Evolutionary conservation across 306 rosid genomes (phyloP), one percentile per base, ranked within the genome.

Genomic region (Aeschynomene evenia): DNA sequence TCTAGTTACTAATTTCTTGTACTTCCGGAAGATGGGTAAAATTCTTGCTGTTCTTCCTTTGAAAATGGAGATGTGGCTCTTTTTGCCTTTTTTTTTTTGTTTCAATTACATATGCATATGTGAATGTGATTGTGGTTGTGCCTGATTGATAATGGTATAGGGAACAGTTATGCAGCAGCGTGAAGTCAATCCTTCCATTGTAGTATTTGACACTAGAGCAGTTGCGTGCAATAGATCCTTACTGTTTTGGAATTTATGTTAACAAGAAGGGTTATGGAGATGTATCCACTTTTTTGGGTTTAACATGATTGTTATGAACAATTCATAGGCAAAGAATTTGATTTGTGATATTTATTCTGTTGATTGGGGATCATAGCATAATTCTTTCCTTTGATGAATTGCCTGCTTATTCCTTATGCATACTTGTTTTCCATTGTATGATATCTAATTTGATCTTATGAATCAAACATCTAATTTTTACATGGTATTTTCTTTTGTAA

Each of bases 1-100:
- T 21, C 93, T 94, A 57, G 10, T 94, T 70, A 94, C 97, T 24
- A 94, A 94, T 82, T 94, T 94, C 84, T 62, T 94, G 63, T 94
- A 88, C 87, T 94, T 94, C 82, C 74, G 97, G 60, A 94, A 90
- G 78, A 94, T 94, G 90, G 98, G 96, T 90, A 83, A 65, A 22
- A 22, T 66, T 64, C 12, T 53, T 58, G 23, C 10, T 24, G 49
- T 58, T 64, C 12, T n/a, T n/a, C n/a, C n/a, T n/a, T n/a, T n/a
- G n/a, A n/a, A n/a, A n/a, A n/a, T n/a, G n/a, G n/a, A n/a, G n/a
- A n/a, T n/a, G 42, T 24, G 63, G n/a, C 60, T n/a, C 26, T 28
- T 4, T 3, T 53, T 23, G 8, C 10, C 4, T 9, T 8, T n/a
- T 23, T 53, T 21, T 11, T n/a, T 9, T 15, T 36, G 5, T 39